Evolutionary conservation across 2,329 filamentous ascomycete species (phyloP), one percentile per base, ranked within the genome.

Genomic region (Fusarium incarnatum): DNA sequence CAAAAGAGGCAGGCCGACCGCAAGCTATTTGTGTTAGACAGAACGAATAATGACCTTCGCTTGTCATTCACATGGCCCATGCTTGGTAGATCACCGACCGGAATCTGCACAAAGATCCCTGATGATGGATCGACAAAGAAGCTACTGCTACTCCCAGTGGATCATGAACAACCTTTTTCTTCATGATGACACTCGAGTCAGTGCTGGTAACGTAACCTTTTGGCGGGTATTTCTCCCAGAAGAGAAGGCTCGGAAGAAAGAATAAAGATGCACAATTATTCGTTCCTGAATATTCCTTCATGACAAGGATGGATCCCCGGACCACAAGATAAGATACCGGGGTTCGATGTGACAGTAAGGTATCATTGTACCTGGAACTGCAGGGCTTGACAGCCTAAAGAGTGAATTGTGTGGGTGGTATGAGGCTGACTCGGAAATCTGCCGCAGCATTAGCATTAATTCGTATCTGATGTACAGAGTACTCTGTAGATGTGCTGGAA

Each of bases 11-110:
- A 55, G 53, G 48, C 67, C 54, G 58, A 67, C 67, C 67, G 67
- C 32, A 70, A 53, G 63, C 67, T 71, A 71, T 70, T 70, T 66
- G 45, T 63, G 23, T 63, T 63, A 60, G 60, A 40, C 49, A 55
- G 37, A 61, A 34, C 56, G 62, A 70, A 69, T 46, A 57, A 54
- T 55, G 52, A 49, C 34, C 42, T 22, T 46, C 49, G 67, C 50
- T 64, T 68, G 67, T 71, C 57, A 63, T 50, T 59, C 32, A 20
- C 22, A 20, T 70, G 67, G 67, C 48, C 67, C 45, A 55, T 71
- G 67, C 67, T 55, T 56, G 49, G 67, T 52, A 64, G 67, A 70
- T 70, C 67, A 71, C 54, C 54, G 44, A 62, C 44, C 55, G 32
- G 65, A 69, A 66, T 52, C 37, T 69, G 66, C 56, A 62, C 40